These are phyloP conservation scores for Monosporascus cannonballus DNA, from an alignment of 2,329 filamentous ascomycete genomes.

Conservation along the genomic window DNA sequence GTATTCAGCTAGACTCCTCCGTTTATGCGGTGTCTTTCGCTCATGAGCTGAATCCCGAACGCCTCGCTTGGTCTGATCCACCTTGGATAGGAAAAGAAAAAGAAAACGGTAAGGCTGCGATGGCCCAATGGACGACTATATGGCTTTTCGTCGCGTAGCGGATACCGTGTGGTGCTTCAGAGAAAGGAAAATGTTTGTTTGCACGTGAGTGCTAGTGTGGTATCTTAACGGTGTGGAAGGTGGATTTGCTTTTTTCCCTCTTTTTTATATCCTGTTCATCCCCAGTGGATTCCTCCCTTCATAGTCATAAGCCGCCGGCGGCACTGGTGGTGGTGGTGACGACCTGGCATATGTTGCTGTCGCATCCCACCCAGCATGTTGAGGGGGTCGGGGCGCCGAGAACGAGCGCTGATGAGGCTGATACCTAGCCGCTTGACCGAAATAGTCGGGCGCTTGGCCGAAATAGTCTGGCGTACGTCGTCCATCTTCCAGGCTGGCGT, in stretches of 20 bases:
- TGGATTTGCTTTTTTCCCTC: neutral
- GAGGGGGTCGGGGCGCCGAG: constrained; percentile 48
- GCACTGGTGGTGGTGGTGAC: constrained; percentile 20
- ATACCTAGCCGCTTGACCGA: constrained; percentile 48
- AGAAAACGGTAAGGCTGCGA: too few species aligned
- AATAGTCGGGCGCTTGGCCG: constrained; percentile 37
- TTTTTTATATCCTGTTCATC: constrained; percentile 48
- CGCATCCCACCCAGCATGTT: constrained; percentile 36
- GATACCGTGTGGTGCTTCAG: too few species aligned
- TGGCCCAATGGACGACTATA: too few species aligned
- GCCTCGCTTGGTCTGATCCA: too few species aligned
- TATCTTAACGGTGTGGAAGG: too few species aligned
- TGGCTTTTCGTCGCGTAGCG: too few species aligned
- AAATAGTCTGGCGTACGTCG: constrained; percentile 34
- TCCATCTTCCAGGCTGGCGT: constrained; percentile 26
- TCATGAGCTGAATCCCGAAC: too few species aligned
- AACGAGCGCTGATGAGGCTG: constrained; percentile 49
- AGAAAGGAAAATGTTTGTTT: too few species aligned
- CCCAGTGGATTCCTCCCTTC: constrained; percentile 47
- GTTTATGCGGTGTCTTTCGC: too few species aligned
- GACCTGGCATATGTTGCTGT: constrained; percentile 32
- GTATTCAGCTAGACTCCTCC: too few species aligned
- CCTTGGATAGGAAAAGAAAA: too few species aligned
- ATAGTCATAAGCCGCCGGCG: constrained; percentile 17
- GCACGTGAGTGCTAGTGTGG: too few species aligned